Conservation (phyloP, 495 filamentous ascomycete genomes). For the Talaromyces wortmannii region DNA sequence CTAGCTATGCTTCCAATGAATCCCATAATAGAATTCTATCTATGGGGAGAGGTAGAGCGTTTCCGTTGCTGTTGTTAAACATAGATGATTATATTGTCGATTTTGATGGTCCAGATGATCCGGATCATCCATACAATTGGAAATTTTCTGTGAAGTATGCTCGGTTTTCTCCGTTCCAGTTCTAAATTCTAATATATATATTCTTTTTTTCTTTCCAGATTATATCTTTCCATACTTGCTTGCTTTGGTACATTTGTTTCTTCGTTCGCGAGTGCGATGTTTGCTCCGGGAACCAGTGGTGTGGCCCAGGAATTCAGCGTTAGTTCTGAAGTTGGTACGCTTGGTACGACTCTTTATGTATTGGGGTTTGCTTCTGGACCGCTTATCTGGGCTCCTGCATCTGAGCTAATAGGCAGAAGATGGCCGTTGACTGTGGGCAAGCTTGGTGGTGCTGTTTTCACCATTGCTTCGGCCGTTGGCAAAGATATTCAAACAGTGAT, state of each 20-base stretch:
- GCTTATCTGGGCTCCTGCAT: slow-evolving; percentile 47
- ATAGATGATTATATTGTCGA: slow-evolving; percentile 42
- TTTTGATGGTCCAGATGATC: slow-evolving; percentile 44
- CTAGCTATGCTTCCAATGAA: neutral
- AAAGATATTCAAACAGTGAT: slow-evolving; percentile 37
- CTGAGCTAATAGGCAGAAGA: slow-evolving; percentile 44
- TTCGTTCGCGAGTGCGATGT: slow-evolving; percentile 44
- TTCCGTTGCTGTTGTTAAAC: slow-evolving; percentile 33
- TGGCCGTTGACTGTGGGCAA: slow-evolving; percentile 42
- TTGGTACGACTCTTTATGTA: slow-evolving; percentile 44
- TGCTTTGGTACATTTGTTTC: slow-evolving; percentile 43
- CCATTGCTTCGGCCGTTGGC: slow-evolving; percentile 44
- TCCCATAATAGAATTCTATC: slow-evolving; percentile 17
- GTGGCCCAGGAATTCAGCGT: slow-evolving; percentile 36
- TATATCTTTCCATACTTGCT: slow-evolving; percentile 36
- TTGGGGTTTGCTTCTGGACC: slow-evolving; percentile 44
- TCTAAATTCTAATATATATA: slow-evolving; percentile 1
- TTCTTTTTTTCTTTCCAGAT: slow-evolving; percentile 29
- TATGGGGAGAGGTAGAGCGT: slow-evolving; percentile 26
- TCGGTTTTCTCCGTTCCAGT: neutral
- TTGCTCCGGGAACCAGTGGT: slow-evolving; percentile 33
- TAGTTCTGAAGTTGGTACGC: slow-evolving; percentile 30
- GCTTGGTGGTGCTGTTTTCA: slow-evolving; percentile 41
- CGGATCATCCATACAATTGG: slow-evolving; percentile 49
- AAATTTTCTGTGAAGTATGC: slow-evolving; percentile 9